A percentile compares a stretch with the other conserved stretches of the same genome.
These are phyloP conservation scores for Solanum virginianum DNA, from an alignment of 257 asterid species.

Conservation along the genomic window DNA sequence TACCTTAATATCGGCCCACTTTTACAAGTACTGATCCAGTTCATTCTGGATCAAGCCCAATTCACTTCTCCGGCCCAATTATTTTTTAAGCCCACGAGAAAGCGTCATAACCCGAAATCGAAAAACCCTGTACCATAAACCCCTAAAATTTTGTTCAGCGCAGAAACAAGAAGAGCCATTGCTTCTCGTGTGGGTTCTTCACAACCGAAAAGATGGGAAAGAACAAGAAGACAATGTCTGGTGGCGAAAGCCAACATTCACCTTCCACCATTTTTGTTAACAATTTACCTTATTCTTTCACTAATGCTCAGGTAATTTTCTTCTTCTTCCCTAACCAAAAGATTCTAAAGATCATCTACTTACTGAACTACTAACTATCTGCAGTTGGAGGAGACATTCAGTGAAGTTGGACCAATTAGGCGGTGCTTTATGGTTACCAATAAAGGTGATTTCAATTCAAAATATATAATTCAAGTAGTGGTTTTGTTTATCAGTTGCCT, in stretches of 20 bases:
- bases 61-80: neutral
- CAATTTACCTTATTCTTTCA: constrained; percentile 70
- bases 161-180: neutral
- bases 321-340: neutral
- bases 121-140: neutral
- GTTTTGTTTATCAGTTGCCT: neutral
- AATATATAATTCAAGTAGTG: neutral
- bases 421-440: constrained; percentile 81
- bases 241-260: constrained; percentile 43
- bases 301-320: constrained; percentile 51
- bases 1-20: neutral
- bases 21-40: neutral
- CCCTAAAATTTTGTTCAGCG: neutral
- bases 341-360: neutral
- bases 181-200: neutral
- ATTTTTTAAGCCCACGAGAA: neutral
- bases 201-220: constrained; percentile 42
- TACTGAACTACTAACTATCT: neutral
- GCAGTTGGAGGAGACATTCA: constrained; percentile 80
- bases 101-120: neutral
- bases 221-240: constrained; percentile 29
- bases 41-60: neutral
- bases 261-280: constrained; percentile 69
- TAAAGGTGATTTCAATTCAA: constrained; percentile 39
- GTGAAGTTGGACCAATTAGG: constrained; percentile 90